Conservation (phyloP, 116 monocot genomes). For the Papilionanthe hybrid region DNA sequence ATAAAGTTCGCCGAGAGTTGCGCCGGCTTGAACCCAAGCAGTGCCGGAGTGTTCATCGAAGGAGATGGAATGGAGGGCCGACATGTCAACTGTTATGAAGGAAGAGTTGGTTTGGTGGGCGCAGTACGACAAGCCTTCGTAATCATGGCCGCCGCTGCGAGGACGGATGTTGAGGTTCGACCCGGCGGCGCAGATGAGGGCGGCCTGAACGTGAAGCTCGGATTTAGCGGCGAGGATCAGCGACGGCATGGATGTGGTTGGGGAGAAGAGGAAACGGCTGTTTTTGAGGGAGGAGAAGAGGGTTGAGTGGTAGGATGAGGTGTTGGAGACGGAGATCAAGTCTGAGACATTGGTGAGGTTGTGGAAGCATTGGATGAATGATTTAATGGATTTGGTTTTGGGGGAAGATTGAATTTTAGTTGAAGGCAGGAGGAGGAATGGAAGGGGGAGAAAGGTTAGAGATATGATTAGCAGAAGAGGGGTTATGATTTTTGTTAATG, state of each 20-base stretch:
- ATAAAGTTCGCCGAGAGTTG: conserved; percentile 36
- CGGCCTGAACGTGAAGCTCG: conserved; percentile 19
- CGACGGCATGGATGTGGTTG: conserved; percentile 9
- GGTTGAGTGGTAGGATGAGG: conserved; percentile 10
- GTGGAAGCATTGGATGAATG: not conserved
- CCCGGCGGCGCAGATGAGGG: conserved; percentile 21
- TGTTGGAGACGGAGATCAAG: not conserved
- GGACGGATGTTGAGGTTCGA: conserved; percentile 15
- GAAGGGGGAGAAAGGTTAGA: not conserved
- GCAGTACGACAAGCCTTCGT: conserved; percentile 37
- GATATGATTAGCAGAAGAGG: not conserved
- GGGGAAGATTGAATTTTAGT: not conserved
- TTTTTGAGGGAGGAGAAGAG: conserved; percentile 24
- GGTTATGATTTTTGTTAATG: not conserved
- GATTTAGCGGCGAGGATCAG: conserved; percentile 14
- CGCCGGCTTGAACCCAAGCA: conserved; percentile 42
- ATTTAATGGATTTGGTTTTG: not conserved
- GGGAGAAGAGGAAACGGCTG: conserved; percentile 13
- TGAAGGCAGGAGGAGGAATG: not conserved
- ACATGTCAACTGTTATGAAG: conserved; percentile 25
- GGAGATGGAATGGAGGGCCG: conserved; percentile 16
- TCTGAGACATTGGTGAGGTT: not conserved
- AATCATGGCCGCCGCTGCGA: conserved; percentile 45
- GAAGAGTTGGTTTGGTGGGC: not conserved
- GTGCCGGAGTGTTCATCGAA: conserved; percentile 11